A percentile compares a stretch with the other conserved stretches of the same genome.
phyloP scores from a whole-genome alignment of 805 yeast genomes.

The Nakazawaea holstii region DNA sequence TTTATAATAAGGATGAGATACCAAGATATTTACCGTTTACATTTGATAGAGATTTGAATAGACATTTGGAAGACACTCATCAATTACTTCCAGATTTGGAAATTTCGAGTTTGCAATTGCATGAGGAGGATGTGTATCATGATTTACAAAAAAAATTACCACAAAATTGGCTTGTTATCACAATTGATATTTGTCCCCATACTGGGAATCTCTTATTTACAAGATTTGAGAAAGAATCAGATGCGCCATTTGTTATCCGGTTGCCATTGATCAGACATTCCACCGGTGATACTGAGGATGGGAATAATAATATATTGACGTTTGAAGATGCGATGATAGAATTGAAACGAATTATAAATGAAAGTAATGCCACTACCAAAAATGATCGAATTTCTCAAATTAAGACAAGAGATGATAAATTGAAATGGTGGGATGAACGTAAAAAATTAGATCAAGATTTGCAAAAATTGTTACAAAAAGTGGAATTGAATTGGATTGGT shows the following conservation, averaged over 20 bases:
- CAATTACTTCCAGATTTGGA: conserved; percentile 20
- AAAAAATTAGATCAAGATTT: conserved; percentile 55
- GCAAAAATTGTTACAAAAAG: conserved; percentile 42
- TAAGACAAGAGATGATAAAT: conserved; percentile 52
- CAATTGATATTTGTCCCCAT: conserved; percentile 53
- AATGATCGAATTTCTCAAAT: conserved; percentile 46
- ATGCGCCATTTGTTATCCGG: conserved; percentile 41
- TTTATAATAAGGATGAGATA: conserved; percentile 9
- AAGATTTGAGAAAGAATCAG: conserved; percentile 28
- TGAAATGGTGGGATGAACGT: conserved; percentile 75
- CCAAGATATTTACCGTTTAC: conserved; percentile 13
- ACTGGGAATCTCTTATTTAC: conserved; percentile 57
- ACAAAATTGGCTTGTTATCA: conserved; percentile 48
- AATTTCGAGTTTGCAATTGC: background rate
- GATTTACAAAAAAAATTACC: conserved; percentile 28
- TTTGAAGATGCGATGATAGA: conserved; percentile 42
- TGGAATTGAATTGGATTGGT: conserved; percentile 71
- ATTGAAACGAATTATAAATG: conserved; percentile 45
- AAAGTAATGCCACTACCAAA: conserved; percentile 60
- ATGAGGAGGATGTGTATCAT: background rate
- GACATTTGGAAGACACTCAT: conserved; percentile 18
- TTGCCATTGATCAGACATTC: conserved; percentile 54
- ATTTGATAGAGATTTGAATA: conserved; percentile 13
- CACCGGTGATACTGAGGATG: conserved; percentile 27
- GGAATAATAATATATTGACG: conserved; percentile 34